These are phyloP conservation scores for Suillus brevipes DNA, from an alignment of 768 basidiomycete genomes.

Conservation along the genomic window DNA sequence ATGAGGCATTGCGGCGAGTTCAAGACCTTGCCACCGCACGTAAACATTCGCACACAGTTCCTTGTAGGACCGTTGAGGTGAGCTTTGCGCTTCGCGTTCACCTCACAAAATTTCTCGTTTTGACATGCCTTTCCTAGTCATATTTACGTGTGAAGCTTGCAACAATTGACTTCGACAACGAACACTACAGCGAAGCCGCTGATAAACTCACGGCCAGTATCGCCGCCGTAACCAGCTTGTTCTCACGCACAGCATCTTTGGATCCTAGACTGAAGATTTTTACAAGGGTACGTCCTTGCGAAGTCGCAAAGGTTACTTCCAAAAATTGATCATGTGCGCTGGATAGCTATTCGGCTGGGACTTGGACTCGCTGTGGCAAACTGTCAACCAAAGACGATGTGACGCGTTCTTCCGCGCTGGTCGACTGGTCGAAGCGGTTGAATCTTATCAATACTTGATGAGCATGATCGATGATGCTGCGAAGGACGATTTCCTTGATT, in stretches of 20 bases:
- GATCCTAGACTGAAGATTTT: neutral
- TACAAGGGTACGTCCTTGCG: neutral
- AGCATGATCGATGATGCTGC: neutral
- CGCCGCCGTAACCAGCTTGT: neutral
- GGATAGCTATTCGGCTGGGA: neutral
- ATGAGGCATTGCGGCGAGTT: neutral
- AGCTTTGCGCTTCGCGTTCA: neutral
- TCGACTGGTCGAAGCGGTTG: neutral
- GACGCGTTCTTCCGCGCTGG: neutral
- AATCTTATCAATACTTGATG: neutral
- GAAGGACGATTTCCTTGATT: neutral
- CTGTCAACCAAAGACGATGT: neutral
- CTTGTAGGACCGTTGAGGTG: neutral
- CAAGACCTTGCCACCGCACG: neutral
- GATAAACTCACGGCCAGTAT: neutral
- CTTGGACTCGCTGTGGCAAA: neutral
- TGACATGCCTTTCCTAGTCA: neutral
- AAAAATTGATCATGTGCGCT: neutral
- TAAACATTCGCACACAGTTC: neutral
- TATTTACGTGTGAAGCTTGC: neutral
- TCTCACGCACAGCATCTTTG: neutral
- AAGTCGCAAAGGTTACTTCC: neutral
- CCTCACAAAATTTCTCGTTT: neutral
- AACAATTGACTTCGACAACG: neutral
- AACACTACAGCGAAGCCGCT: neutral